phyloP scores from a whole-genome alignment of 768 basidiomycete genomes.

The Boletellus ananas region DNA sequence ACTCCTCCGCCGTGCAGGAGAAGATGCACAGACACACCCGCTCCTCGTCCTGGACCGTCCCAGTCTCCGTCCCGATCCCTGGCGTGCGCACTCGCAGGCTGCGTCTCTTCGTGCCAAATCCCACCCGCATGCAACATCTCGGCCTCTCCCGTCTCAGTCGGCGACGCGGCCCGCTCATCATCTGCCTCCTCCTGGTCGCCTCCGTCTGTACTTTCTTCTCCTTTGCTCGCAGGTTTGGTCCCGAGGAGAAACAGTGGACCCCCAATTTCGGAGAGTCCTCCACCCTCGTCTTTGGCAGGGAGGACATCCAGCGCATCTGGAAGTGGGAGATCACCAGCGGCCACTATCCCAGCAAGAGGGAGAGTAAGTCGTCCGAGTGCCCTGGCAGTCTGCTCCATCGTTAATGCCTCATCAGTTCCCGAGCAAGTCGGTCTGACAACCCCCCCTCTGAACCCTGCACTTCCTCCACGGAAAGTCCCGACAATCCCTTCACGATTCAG shows the following conservation, averaged over 20 bases:
- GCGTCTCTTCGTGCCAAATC: conserved; percentile 58
- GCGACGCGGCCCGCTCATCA: conserved; percentile 50
- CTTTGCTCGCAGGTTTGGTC: conserved; percentile 56
- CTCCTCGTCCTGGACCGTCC: conserved; percentile 53
- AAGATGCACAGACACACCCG: conserved; percentile 52
- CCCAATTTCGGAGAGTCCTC: conserved; percentile 55
- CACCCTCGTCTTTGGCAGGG: conserved; percentile 69
- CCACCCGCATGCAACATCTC: conserved; percentile 55
- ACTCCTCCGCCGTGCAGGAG: conserved; percentile 61
- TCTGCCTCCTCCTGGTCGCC: conserved; percentile 45
- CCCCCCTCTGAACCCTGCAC: conserved; percentile 65
- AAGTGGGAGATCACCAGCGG: conserved; percentile 92
- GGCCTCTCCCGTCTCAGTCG: conserved; percentile 55
- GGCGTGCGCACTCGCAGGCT: conserved; percentile 52
- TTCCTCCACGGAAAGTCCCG: conserved; percentile 52
- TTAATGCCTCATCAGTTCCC: conserved; percentile 50
- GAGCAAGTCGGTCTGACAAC: conserved; percentile 57
- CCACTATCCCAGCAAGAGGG: conserved; percentile 83
- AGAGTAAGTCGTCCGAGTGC: conserved; percentile 48
- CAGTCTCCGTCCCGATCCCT: conserved; percentile 58
- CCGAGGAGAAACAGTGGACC: conserved; percentile 62
- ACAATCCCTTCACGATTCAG: conserved; percentile 48
- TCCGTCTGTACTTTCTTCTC: conserved; percentile 56
- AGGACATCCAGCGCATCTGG: conserved; percentile 90
- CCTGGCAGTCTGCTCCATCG: not conserved